A percentile compares a stretch with the other conserved stretches of the same genome.
Conservation (phyloP, 768 basidiomycete genomes). For the Boletus speciosus region DNA sequence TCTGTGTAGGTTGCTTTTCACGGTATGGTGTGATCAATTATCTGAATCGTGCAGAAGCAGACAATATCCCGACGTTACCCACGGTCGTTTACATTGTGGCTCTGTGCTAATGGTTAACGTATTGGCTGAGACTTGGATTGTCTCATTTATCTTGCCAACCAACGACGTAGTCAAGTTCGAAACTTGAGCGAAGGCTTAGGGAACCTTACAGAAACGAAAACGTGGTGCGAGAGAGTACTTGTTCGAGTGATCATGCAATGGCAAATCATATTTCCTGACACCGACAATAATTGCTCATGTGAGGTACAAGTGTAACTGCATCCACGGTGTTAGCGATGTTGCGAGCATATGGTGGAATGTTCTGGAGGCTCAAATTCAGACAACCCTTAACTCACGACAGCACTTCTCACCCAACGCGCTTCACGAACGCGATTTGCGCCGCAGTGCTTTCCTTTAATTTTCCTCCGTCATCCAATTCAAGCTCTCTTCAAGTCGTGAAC, state of each 20-base stretch:
- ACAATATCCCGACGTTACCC: no score
- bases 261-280: neutral
- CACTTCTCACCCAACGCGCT: neutral
- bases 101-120: neutral
- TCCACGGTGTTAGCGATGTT: neutral
- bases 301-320: neutral
- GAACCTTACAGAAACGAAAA: neutral
- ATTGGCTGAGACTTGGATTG: neutral
- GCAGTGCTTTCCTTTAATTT: neutral
- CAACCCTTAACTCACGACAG: neutral
- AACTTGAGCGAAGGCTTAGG: no score
- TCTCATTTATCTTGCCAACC: neutral
- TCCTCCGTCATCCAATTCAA: neutral
- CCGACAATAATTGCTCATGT: neutral
- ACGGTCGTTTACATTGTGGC: no score
- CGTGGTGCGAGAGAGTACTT: neutral
- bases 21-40: no score
- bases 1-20: neutral
- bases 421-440: neutral
- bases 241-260: neutral
- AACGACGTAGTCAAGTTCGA: neutral
- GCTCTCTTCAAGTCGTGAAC: neutral
- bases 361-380: constrained; percentile 20
- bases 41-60: no score
- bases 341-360: constrained; percentile 23